A percentile compares a stretch with the other conserved stretches of the same genome.
Conservation (phyloP, 768 basidiomycete genomes). For the Nidularia pulvinata region DNA sequence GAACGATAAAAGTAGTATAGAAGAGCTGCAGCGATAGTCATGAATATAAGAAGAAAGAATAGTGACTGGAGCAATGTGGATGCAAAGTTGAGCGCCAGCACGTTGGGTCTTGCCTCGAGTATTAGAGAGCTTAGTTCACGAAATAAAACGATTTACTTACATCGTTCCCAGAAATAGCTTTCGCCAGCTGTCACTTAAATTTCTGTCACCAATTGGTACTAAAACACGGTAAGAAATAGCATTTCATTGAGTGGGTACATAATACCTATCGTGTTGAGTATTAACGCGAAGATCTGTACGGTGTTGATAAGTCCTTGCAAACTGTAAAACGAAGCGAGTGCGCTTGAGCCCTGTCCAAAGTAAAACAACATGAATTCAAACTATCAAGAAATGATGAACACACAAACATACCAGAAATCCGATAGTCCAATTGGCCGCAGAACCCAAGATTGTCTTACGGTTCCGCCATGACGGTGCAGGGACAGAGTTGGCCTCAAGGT, state of each 20-base stretch:
- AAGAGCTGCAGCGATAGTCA: constrained; percentile 48
- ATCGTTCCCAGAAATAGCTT: constrained; percentile 67
- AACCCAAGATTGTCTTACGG: constrained; percentile 48
- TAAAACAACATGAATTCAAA: constrained; percentile 13
- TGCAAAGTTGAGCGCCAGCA: constrained; percentile 75
- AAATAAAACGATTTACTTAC: constrained; percentile 31
- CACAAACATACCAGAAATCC: constrained; percentile 49
- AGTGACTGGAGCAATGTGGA: constrained; percentile 59
- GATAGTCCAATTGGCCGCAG: constrained; percentile 43
- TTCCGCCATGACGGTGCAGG: constrained; percentile 54
- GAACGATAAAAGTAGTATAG: constrained; percentile 60
- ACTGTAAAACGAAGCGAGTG: constrained; percentile 67
- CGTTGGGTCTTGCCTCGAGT: constrained; percentile 62
- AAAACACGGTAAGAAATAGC: neutral
- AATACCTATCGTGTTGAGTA: constrained; percentile 66
- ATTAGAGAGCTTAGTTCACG: constrained; percentile 4
- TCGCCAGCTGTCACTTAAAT: constrained; percentile 50
- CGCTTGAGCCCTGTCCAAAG: constrained; percentile 80
- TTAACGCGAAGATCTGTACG: constrained; percentile 70
- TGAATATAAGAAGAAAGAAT: constrained; percentile 58
- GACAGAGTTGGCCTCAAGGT: constrained; percentile 55
- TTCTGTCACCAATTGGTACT: constrained; percentile 36
- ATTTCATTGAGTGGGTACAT: neutral
- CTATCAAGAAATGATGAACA: neutral
- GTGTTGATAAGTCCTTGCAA: constrained; percentile 69